Percentiles rank a stretch among this genome's conserved stretches.
Conservation (phyloP, 2,329 filamentous ascomycete species). For the Juglanconis sp. region DNA sequence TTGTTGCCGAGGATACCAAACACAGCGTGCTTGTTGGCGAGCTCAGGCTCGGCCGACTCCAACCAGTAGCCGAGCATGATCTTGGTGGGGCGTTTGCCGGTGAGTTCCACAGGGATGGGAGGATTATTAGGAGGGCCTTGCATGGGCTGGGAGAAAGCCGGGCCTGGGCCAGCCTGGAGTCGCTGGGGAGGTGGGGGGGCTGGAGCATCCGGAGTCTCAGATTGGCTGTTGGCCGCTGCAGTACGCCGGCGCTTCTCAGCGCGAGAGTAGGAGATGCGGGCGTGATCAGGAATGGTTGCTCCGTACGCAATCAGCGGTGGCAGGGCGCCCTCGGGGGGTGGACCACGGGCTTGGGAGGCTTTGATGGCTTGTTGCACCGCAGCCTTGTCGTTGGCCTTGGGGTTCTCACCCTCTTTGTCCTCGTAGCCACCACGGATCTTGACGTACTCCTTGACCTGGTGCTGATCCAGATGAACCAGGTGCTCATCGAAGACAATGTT, state of each 20-base stretch:
- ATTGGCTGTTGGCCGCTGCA: conserved; percentile 21
- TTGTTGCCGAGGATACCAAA: conserved; percentile 61
- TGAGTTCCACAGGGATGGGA: conserved; percentile 38
- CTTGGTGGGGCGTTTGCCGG: conserved; percentile 52
- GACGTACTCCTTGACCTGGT: conserved; percentile 61
- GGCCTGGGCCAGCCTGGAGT: not conserved
- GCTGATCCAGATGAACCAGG: conserved; percentile 52
- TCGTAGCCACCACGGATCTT: conserved; percentile 44
- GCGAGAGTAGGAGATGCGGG: conserved; percentile 29
- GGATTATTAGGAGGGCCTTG: conserved; percentile 1
- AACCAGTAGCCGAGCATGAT: conserved; percentile 60
- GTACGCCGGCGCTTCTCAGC: conserved; percentile 48
- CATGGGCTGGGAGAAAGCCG: not conserved
- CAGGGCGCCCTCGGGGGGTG: conserved; percentile 39
- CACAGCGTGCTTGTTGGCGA: conserved; percentile 57
- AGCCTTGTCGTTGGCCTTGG: conserved; percentile 34
- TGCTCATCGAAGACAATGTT: conserved; percentile 57
- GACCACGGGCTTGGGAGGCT: conserved; percentile 38
- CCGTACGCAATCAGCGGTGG: conserved; percentile 50
- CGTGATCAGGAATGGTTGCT: conserved; percentile 42
- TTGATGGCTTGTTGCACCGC: conserved; percentile 47
- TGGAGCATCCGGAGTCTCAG: not conserved
- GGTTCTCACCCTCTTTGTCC: conserved; percentile 36
- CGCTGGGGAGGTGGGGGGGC: not conserved
- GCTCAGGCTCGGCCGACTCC: conserved; percentile 45